A percentile compares a stretch with the other conserved stretches of the same genome.
phyloP scores from a whole-genome alignment of 2,329 filamentous ascomycete species.

The Pseudogymnoascus sp. region DNA sequence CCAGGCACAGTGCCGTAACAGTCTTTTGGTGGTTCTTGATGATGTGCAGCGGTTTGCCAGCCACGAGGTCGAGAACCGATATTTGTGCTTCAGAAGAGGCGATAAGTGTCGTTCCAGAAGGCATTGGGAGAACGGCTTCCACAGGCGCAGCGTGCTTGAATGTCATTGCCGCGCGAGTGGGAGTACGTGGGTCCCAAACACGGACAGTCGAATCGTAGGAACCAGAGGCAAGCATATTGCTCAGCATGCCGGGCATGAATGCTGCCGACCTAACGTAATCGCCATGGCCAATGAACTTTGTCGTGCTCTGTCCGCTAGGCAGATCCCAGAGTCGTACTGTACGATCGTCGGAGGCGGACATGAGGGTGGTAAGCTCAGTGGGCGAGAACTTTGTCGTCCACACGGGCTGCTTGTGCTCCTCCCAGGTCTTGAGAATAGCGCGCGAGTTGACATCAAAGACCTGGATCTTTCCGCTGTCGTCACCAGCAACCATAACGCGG shows the following conservation, averaged over 20 bases:
- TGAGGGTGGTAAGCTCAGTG: conserved; percentile 71
- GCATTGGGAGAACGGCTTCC: conserved; percentile 79
- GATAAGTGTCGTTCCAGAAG: conserved; percentile 76
- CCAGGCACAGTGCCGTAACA: conserved; percentile 77
- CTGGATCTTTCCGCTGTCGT: conserved; percentile 86
- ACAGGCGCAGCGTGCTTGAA: conserved; percentile 91
- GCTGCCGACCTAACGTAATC: conserved; percentile 86
- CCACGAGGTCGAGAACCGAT: conserved; percentile 85
- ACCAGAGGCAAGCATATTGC: conserved; percentile 73
- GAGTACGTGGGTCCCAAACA: conserved; percentile 82
- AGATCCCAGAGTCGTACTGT: conserved; percentile 94
- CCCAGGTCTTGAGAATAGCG: conserved; percentile 92
- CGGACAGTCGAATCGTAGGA: conserved; percentile 92
- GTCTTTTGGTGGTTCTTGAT: conserved; percentile 97
- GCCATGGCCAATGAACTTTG: conserved; percentile 74
- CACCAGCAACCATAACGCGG: conserved; percentile 79
- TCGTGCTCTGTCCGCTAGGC: conserved; percentile 65
- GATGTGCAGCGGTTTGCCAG: conserved; percentile 76
- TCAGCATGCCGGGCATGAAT: conserved; percentile 68
- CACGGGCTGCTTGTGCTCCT: conserved; percentile 85
- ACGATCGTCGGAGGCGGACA: conserved; percentile 86
- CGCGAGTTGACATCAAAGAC: conserved; percentile 88
- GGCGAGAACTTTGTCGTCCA: conserved; percentile 92
- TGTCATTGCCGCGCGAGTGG: conserved; percentile 67
- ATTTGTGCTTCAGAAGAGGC: conserved; percentile 80